A percentile compares a stretch with the other conserved stretches of the same genome.
Conservation (phyloP, 306 rosid species). For the Castanopsis chinensis region DNA sequence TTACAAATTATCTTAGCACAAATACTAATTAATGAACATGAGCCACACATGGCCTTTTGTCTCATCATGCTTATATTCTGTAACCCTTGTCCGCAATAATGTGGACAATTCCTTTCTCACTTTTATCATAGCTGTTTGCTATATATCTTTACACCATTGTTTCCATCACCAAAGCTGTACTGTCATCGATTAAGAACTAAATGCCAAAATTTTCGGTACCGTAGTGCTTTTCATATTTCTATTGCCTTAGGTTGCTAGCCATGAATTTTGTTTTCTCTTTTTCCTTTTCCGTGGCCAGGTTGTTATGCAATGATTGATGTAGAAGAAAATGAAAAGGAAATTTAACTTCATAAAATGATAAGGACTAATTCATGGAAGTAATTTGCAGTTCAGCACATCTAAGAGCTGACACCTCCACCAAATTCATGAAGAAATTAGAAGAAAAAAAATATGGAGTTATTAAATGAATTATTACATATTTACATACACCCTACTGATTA, state of each 20-base stretch:
- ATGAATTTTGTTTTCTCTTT: not conserved
- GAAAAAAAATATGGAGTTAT: not conserved
- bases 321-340: not conserved
- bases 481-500: not conserved
- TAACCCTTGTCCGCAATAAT: conserved; percentile 4
- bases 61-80: not conserved
- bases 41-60: not conserved
- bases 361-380: not conserved
- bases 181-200: not conserved
- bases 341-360: not conserved
- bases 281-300: not conserved
- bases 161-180: conserved; percentile 1
- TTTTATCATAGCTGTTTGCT: not conserved
- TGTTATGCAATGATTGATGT: not conserved
- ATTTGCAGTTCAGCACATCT: not conserved
- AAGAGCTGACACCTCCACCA: not conserved
- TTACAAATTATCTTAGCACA: not conserved
- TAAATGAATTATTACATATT: not conserved
- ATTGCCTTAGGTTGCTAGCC: not conserved
- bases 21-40: not conserved
- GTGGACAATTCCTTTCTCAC: not conserved
- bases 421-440: not conserved
- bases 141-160: not conserved
- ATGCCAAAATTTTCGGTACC: conserved; percentile 8
- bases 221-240: not conserved